A percentile compares a stretch with the other conserved stretches of the same genome.
Conservation (phyloP, 106 monocot species). For the Phalaenopsis aphrodite region DNA sequence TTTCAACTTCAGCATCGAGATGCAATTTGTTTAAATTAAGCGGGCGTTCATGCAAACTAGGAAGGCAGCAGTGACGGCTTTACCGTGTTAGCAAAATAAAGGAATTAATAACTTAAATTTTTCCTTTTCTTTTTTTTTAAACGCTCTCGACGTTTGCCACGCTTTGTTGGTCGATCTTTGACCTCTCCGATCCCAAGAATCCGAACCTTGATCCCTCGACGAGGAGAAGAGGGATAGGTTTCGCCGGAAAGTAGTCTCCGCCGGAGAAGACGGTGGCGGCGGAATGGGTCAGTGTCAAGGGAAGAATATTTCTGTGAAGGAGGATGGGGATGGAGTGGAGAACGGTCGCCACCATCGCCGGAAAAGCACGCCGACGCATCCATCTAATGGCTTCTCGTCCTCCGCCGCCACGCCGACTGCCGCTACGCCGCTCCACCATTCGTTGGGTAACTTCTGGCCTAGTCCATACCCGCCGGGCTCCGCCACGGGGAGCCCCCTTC, state of each 20-base stretch:
- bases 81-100: too few species aligned
- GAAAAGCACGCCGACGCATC: neutral
- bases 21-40: too few species aligned
- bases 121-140: neutral
- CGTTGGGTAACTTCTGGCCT: constrained; percentile 15
- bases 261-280: neutral
- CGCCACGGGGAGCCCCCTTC: constrained; percentile 18
- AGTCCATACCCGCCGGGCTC: constrained; percentile 18
- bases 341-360: constrained; percentile 1
- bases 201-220: neutral
- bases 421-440: constrained; percentile 12
- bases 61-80: too few species aligned
- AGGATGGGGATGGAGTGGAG: neutral
- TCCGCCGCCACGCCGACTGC: neutral
- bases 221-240: neutral
- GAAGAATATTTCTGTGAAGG: constrained; percentile 21
- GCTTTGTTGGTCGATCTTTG: constrained; percentile 9
- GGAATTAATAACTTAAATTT: too few species aligned
- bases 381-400: neutral
- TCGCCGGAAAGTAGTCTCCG: neutral
- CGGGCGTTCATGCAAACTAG: too few species aligned
- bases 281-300: constrained; percentile 25
- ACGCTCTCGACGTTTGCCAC: neutral
- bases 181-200: neutral
- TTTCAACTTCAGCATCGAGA: too few species aligned